Evolutionary conservation across 306 rosid species (phyloP).

Genomic region (Canavalia gladiata): DNA sequence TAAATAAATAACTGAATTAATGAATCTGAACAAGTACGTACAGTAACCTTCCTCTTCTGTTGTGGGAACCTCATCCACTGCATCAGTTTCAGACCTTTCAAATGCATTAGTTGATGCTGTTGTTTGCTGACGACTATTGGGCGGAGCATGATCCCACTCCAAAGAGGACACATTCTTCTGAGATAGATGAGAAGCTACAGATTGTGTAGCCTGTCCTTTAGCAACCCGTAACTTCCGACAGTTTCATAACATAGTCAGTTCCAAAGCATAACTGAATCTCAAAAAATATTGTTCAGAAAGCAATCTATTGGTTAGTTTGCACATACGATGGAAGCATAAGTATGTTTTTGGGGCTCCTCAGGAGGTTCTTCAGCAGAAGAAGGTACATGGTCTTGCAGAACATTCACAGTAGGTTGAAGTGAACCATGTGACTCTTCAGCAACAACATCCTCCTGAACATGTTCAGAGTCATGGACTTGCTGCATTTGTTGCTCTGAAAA

Average conservation of each 20-base stretch:
- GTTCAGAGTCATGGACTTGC: slow-evolving; percentile 66
- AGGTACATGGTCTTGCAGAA: slow-evolving; percentile 59
- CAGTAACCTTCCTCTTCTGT: slow-evolving; percentile 40
- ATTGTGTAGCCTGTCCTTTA: slow-evolving; percentile 59
- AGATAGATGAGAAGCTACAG: slow-evolving; percentile 40
- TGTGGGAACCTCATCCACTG: slow-evolving; percentile 37
- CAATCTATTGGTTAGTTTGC: slow-evolving; percentile 33
- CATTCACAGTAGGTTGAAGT: slow-evolving; percentile 58
- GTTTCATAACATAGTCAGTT: slow-evolving; percentile 48
- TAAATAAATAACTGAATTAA: background rate
- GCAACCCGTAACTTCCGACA: slow-evolving; percentile 70
- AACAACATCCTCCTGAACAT: slow-evolving; percentile 54
- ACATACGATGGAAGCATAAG: slow-evolving; percentile 91
- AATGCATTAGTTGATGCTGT: slow-evolving; percentile 11
- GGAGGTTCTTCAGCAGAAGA: slow-evolving; percentile 69
- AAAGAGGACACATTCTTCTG: slow-evolving; percentile 23
- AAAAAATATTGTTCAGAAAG: slow-evolving; percentile 12
- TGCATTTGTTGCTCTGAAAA: slow-evolving; percentile 68
- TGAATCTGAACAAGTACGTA: slow-evolving; percentile 27
- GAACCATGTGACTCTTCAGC: slow-evolving; percentile 68
- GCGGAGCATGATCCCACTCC: slow-evolving; percentile 42
- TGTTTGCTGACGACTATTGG: slow-evolving; percentile 16
- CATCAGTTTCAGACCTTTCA: slow-evolving; percentile 43
- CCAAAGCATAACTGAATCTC: slow-evolving; percentile 15
- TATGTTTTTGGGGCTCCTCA: slow-evolving; percentile 88